Percentiles rank a stretch among this genome's conserved stretches.
phyloP scores from a whole-genome alignment of 495 filamentous ascomycete genomes.

The Pyronema omphalodes region DNA sequence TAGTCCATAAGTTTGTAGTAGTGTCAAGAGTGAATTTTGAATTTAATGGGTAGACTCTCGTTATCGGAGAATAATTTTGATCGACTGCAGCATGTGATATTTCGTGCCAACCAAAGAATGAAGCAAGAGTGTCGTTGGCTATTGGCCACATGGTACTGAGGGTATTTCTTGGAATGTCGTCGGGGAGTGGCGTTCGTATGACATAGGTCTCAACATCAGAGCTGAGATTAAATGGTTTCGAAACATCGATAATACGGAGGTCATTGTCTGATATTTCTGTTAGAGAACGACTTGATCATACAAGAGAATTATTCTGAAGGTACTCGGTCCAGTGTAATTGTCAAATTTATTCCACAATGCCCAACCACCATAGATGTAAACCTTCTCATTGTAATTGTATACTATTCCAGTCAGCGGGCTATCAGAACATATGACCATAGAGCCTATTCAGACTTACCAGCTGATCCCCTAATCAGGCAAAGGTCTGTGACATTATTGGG shows the following conservation, averaged over 20 bases:
- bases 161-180: background rate
- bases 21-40: background rate
- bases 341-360: background rate
- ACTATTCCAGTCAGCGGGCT: background rate
- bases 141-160: background rate
- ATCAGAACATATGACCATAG: background rate
- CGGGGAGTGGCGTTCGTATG: background rate
- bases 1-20: background rate
- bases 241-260: background rate
- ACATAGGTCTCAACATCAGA: background rate
- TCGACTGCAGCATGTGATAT: background rate
- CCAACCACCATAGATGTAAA: constrained; percentile 1
- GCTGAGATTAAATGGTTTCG: background rate
- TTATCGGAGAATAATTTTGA: background rate
- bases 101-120: background rate
- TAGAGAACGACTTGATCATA: background rate
- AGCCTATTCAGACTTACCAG: background rate
- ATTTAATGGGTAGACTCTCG: background rate
- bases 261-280: background rate
- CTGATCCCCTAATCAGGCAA: background rate
- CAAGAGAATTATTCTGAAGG: too few relatives aligned
- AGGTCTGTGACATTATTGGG: background rate
- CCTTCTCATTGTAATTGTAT: background rate
- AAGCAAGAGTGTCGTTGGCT: background rate
- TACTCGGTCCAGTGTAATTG: background rate